Evolutionary conservation across 1,284 basidiomycete species (phyloP).

Genomic region (Leccinum solheimii): DNA sequence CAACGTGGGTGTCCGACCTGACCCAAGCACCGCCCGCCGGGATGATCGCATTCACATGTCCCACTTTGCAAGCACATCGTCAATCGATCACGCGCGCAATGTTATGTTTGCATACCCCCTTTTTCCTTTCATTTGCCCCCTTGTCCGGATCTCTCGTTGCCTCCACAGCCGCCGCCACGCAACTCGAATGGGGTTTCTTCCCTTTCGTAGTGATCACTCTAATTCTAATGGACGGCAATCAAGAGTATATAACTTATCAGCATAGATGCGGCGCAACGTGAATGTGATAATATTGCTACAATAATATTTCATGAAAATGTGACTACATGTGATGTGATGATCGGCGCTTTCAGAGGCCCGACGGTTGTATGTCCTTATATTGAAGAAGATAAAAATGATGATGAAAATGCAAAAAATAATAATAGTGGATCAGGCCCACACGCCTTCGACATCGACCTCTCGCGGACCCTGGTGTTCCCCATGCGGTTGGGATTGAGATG

Average conservation of each 20-base stretch:
- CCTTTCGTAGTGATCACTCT: background rate
- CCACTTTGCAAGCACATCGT: background rate
- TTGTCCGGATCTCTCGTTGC: background rate
- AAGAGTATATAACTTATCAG: background rate
- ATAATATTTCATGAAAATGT: background rate
- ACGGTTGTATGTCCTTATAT: background rate
- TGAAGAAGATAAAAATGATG: background rate
- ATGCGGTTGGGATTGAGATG: constrained; percentile 1
- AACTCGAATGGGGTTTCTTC: background rate
- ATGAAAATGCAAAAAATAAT: background rate
- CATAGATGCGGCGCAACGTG: background rate
- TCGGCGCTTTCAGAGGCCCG: background rate
- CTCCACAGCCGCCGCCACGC: background rate
- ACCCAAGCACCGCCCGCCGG: background rate
- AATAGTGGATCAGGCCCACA: constrained; percentile 20
- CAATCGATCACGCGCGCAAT: background rate
- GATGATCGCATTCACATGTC: background rate
- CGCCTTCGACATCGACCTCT: constrained; percentile 36
- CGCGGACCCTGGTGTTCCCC: constrained; percentile 25
- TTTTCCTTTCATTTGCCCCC: background rate
- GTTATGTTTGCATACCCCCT: background rate
- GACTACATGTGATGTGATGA: background rate
- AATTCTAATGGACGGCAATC: background rate
- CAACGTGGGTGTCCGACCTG: background rate
- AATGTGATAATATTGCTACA: background rate